Evolutionary conservation across 257 asterid genomes (phyloP).

Genomic region (Rhazya stricta): DNA sequence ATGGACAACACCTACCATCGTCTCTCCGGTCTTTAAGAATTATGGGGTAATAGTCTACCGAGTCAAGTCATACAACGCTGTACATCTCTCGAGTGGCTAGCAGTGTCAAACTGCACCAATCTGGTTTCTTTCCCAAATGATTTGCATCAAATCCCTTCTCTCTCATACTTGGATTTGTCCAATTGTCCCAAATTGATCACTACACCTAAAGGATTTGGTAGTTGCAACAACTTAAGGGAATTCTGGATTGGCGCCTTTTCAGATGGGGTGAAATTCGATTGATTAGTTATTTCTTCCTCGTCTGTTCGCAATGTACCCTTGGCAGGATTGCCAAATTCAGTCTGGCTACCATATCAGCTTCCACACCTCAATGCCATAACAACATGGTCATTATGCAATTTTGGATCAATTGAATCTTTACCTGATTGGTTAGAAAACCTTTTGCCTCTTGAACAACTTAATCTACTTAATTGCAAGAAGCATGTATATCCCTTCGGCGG

Average conservation of each 20-base stretch:
- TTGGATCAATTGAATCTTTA: conserved; percentile 17
- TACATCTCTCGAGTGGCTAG: not conserved
- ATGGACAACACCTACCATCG: not conserved
- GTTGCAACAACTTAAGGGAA: not conserved
- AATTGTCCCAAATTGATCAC: conserved; percentile 10
- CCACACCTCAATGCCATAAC: conserved; percentile 11
- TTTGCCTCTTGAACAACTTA: not conserved
- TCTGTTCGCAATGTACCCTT: not conserved
- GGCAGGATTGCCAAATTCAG: not conserved
- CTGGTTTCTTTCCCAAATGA: conserved; percentile 8
- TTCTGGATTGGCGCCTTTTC: not conserved
- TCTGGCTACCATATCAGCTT: conserved; percentile 13
- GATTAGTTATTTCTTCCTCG: not conserved
- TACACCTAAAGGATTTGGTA: conserved; percentile 1
- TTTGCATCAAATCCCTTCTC: conserved; percentile 4
- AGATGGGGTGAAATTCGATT: conserved; percentile 5
- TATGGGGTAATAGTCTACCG: conserved; percentile 13
- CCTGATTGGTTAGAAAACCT: conserved; percentile 25
- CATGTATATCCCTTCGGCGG: conserved; percentile 7
- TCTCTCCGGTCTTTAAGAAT: not conserved
- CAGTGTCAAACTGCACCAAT: not conserved
- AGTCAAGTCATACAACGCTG: conserved; percentile 7
- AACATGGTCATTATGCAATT: fast-evolving
- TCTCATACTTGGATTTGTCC: not conserved
- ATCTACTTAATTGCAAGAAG: not conserved